Evolutionary conservation across 495 filamentous ascomycete genomes (phyloP).

Genomic region (Aspergillus affinis): DNA sequence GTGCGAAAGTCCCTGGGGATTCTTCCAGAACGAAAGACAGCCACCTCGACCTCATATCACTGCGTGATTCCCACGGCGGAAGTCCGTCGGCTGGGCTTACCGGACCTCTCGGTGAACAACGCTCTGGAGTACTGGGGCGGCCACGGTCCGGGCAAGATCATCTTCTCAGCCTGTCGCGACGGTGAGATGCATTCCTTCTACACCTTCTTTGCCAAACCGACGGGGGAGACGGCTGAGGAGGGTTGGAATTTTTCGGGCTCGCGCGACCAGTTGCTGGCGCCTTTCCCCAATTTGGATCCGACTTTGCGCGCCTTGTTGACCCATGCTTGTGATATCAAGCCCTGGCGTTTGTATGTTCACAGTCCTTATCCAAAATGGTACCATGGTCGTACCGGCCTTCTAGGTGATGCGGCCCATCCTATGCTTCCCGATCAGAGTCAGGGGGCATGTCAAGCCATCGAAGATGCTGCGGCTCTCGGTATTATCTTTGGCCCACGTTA

Average conservation of each 20-base stretch:
- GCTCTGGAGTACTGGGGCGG: slow-evolving; percentile 38
- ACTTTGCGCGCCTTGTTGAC: slow-evolving; percentile 26
- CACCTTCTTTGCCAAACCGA: slow-evolving; percentile 22
- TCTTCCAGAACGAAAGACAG: slow-evolving; percentile 24
- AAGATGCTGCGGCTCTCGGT: slow-evolving; percentile 39
- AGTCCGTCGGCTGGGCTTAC: slow-evolving; percentile 23
- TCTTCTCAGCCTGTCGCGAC: slow-evolving; percentile 31
- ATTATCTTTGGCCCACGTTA: slow-evolving; percentile 35
- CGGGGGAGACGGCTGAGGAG: slow-evolving; percentile 14
- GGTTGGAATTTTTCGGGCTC: slow-evolving; percentile 28
- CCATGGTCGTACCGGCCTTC: slow-evolving; percentile 25
- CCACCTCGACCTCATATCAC: slow-evolving; percentile 31
- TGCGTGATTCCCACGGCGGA: slow-evolving; percentile 34
- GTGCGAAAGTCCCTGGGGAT: slow-evolving; percentile 22
- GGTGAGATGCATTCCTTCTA: slow-evolving; percentile 31
- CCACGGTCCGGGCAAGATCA: slow-evolving; percentile 34
- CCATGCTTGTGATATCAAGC: slow-evolving; percentile 32
- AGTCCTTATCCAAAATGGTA: slow-evolving; percentile 30
- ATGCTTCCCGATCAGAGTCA: slow-evolving; percentile 50
- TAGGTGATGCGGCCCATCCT: slow-evolving; percentile 46
- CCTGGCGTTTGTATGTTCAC: slow-evolving; percentile 32
- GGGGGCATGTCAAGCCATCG: slow-evolving; percentile 40
- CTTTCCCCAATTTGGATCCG: slow-evolving; percentile 28
- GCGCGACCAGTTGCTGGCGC: slow-evolving; percentile 26
- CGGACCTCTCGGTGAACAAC: slow-evolving; percentile 27